Conservation (phyloP, 805 yeast genomes). For the Lachancea cidri region DNA sequence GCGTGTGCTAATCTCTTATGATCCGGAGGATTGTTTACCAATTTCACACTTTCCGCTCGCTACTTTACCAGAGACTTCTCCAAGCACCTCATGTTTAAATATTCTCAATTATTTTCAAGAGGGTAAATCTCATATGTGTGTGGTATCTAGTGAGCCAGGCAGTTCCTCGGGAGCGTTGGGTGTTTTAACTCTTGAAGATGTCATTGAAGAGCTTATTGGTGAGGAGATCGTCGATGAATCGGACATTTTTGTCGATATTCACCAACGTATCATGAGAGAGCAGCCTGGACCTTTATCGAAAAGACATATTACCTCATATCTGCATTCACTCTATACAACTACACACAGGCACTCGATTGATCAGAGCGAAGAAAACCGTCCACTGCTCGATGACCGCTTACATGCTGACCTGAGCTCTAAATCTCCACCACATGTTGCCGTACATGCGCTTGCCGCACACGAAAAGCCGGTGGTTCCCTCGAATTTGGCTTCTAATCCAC, state of each 20-base stretch:
- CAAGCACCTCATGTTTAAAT: conserved; percentile 88
- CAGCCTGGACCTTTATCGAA: conserved; percentile 73
- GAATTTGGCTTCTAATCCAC: conserved; percentile 66
- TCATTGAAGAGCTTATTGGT: conserved; percentile 96
- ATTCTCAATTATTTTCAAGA: conserved; percentile 95
- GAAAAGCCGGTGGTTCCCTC: conserved; percentile 25
- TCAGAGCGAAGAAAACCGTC: conserved; percentile 5
- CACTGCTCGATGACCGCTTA: conserved; percentile 3
- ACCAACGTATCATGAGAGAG: conserved; percentile 74
- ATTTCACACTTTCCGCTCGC: conserved; percentile 93
- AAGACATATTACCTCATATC: conserved; percentile 61
- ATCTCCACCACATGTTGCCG: conserved; percentile 1
- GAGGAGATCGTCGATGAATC: conserved; percentile 96
- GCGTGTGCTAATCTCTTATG: conserved; percentile 87
- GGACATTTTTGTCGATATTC: conserved; percentile 88
- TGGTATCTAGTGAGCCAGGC: conserved; percentile 85
- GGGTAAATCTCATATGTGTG: conserved; percentile 96
- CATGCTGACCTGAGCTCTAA: neutral
- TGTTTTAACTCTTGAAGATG: conserved; percentile 90
- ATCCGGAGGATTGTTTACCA: conserved; percentile 92
- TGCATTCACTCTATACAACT: conserved; percentile 52
- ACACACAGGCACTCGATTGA: conserved; percentile 28
- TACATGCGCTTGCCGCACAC: neutral
- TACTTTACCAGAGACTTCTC: conserved; percentile 89
- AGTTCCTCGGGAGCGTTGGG: conserved; percentile 80